Conservation (phyloP, 495 filamentous ascomycete genomes). For the Evansstolkia leycettana region DNA sequence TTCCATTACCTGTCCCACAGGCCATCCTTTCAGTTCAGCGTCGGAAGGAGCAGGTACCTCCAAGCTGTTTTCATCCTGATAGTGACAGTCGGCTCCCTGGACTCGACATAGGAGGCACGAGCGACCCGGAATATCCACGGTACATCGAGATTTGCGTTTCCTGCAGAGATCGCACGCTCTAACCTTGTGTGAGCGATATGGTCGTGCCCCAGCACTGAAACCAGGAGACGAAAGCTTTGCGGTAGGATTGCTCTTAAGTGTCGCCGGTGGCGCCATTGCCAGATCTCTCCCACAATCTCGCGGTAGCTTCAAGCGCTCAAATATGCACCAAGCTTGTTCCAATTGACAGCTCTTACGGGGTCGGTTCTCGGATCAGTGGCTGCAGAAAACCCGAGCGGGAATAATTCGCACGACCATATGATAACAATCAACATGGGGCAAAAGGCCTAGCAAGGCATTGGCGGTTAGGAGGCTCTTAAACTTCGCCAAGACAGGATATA, state of each 20-base stretch:
- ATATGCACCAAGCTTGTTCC: no score
- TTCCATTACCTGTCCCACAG: slow-evolving; percentile 12
- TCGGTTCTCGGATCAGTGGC: no score
- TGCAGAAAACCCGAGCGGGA: no score
- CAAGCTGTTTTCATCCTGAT: slow-evolving; percentile 26
- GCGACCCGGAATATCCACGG: slow-evolving; percentile 34
- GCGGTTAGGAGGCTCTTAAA: no score
- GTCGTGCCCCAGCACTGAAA: slow-evolving; percentile 33
- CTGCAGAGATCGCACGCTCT: slow-evolving; percentile 40
- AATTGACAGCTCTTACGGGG: no score
- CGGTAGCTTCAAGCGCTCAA: no score
- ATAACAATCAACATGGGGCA: no score
- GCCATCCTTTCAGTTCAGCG: slow-evolving; percentile 18
- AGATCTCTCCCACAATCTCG: no score
- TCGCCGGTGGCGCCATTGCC: slow-evolving; percentile 25
- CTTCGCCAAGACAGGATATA: no score
- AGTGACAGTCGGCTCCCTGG: slow-evolving; percentile 36
- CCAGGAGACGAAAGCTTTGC: slow-evolving; percentile 28
- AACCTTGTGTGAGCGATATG: slow-evolving; percentile 40
- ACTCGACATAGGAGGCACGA: slow-evolving; percentile 38
- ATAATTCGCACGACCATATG: no score
- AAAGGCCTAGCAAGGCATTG: no score
- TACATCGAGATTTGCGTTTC: slow-evolving; percentile 40
- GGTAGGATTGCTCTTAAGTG: slow-evolving; percentile 19
- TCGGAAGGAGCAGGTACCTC: slow-evolving; percentile 16